Evolutionary conservation across 2,329 filamentous ascomycete species (phyloP).

Genomic region (Ambrosiella cleistominuta): DNA sequence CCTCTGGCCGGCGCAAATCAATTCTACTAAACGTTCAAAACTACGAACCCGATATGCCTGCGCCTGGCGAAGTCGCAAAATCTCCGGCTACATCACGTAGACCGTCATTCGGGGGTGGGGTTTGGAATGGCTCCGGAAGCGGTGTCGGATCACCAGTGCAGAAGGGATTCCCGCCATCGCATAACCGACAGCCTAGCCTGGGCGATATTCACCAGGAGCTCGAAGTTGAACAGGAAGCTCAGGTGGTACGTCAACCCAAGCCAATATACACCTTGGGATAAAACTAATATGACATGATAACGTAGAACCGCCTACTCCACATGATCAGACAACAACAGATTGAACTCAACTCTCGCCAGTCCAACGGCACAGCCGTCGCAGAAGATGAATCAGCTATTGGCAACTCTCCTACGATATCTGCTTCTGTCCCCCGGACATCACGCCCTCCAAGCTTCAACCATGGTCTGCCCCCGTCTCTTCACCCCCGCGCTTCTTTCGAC

Average conservation of each 20-base stretch:
- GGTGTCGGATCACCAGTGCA: conserved; percentile 28
- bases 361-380: conserved; percentile 19
- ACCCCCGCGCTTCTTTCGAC: conserved; percentile 42
- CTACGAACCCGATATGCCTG: conserved; percentile 51
- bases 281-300: background rate
- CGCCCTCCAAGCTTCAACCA: conserved; percentile 21
- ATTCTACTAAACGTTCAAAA: conserved; percentile 55
- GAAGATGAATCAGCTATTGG: conserved; percentile 30
- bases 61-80: conserved; percentile 50
- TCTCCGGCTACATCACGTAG: conserved; percentile 15
- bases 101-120: background rate
- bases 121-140: background rate
- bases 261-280: background rate
- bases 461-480: conserved; percentile 31
- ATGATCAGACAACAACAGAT: conserved; percentile 64
- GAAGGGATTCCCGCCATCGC: conserved; percentile 28
- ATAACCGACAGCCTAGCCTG: conserved; percentile 47
- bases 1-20: conserved; percentile 42
- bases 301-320: conserved; percentile 53
- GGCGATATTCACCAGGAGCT: conserved; percentile 65
- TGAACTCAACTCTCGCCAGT: conserved; percentile 45
- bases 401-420: conserved; percentile 13
- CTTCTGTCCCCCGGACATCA: conserved; percentile 23
- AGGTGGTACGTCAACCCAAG: conserved; percentile 39
- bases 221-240: conserved; percentile 62